Evolutionary conservation across 169 alveolate genomes (phyloP).

Genomic region (Eimeria maxima): DNA sequence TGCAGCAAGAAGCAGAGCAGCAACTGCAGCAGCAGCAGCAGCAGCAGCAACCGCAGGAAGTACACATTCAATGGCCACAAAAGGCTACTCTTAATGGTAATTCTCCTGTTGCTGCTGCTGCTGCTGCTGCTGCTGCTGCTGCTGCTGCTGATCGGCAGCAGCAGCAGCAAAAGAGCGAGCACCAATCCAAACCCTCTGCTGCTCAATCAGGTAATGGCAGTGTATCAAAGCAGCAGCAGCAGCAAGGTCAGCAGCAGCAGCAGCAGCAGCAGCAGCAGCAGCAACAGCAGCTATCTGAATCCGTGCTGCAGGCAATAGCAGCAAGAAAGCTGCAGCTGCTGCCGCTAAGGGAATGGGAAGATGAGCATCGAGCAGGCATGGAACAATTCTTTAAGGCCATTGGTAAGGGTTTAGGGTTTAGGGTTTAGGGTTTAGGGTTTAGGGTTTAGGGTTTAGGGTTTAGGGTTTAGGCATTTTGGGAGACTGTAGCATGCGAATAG

Average conservation of each 20-base stretch:
- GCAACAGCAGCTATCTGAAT: slow-evolving; percentile 55
- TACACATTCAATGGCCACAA: neutral
- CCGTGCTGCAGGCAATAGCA: slow-evolving; percentile 58
- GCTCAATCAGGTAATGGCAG: neutral
- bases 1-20: neutral
- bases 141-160: neutral
- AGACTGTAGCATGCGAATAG: neutral
- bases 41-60: neutral
- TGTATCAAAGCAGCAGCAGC: slow-evolving; percentile 19
- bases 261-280: slow-evolving; percentile 43
- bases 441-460: neutral
- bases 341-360: slow-evolving; percentile 58
- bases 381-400: slow-evolving; percentile 19
- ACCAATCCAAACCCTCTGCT: neutral
- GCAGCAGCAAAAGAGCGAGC: neutral
- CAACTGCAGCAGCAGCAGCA: neutral
- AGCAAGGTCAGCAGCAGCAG: slow-evolving; percentile 13
- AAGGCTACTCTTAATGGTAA: neutral
- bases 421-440: too few relatives aligned
- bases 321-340: slow-evolving; percentile 19
- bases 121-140: neutral
- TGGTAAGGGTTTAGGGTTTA: neutral
- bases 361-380: slow-evolving; percentile 7
- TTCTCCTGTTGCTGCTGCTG: neutral
- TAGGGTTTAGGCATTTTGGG: neutral